These are phyloP conservation scores for Xylaria bambusicola DNA, from an alignment of 495 filamentous ascomycete genomes.

Conservation along the genomic window DNA sequence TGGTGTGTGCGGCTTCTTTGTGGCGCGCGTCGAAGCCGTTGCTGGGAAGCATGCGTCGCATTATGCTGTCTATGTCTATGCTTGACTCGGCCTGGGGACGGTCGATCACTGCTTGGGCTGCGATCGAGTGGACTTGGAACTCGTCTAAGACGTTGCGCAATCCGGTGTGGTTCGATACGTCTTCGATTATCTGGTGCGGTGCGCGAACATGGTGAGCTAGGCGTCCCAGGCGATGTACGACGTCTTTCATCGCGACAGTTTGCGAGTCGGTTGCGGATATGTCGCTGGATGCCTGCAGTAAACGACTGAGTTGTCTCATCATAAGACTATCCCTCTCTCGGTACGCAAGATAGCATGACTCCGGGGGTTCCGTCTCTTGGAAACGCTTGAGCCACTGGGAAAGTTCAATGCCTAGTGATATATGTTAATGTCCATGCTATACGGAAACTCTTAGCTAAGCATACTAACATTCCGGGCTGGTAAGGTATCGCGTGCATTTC, in stretches of 20 bases:
- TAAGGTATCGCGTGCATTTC: neutral
- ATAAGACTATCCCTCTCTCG: constrained; percentile 9
- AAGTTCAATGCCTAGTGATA: constrained; percentile 13
- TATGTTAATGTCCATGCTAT: neutral
- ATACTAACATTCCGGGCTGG: neutral
- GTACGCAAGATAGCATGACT: constrained; percentile 20
- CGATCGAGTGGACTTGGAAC: constrained; percentile 10
- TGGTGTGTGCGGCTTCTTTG: neutral
- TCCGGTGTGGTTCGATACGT: neutral
- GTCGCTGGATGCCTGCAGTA: neutral
- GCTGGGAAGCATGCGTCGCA: constrained; percentile 20
- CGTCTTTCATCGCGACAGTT: neutral
- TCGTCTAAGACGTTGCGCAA: constrained; percentile 14
- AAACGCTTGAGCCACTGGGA: constrained; percentile 17
- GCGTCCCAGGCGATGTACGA: constrained; percentile 19
- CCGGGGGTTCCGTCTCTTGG: neutral
- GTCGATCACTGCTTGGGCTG: neutral
- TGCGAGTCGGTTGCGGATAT: neutral
- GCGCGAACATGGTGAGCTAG: constrained; percentile 23
- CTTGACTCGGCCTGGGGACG: constrained; percentile 16
- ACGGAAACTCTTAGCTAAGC: neutral
- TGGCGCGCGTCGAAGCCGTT: constrained; percentile 4
- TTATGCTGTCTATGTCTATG: constrained; percentile 17
- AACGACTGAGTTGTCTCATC: constrained; percentile 6
- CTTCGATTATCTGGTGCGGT: constrained; percentile 20